Evolutionary conservation across 2,329 filamentous ascomycete species (phyloP).

Genomic region (Pseudocercospora eumusae): DNA sequence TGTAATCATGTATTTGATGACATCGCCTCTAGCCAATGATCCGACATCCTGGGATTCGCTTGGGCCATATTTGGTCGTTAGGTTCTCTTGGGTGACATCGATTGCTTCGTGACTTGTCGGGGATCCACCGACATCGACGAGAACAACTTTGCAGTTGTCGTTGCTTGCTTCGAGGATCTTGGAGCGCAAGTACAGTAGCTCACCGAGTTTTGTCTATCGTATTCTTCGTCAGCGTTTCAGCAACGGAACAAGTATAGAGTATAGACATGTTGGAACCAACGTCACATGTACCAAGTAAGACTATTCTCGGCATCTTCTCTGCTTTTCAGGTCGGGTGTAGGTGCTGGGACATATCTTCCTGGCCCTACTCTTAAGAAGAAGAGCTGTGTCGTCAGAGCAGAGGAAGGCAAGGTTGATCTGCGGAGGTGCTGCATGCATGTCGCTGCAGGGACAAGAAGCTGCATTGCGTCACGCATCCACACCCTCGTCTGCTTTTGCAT

Average conservation of each 20-base stretch:
- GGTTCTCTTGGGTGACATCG: constrained; percentile 47
- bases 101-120: constrained; percentile 50
- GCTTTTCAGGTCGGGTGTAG: neutral
- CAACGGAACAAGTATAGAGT: neutral
- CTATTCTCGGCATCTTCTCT: constrained; percentile 44
- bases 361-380: no score
- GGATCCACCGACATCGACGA: constrained; percentile 60
- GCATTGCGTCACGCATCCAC: constrained; percentile 16
- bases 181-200: constrained; percentile 58
- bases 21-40: constrained; percentile 54
- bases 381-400: neutral
- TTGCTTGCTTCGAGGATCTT: constrained; percentile 44
- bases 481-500: neutral
- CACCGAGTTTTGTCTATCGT: constrained; percentile 57
- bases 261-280: constrained; percentile 9
- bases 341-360: neutral
- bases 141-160: constrained; percentile 42
- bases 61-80: constrained; percentile 44
- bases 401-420: neutral
- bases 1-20: constrained; percentile 58
- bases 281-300: constrained; percentile 64
- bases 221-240: neutral
- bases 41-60: constrained; percentile 36
- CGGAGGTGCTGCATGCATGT: constrained; percentile 3
- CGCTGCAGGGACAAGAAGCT: constrained; percentile 4